These are phyloP conservation scores for Lolium multiflorum DNA, from an alignment of 176 grass and related monocot genomes.

Conservation along the genomic window DNA sequence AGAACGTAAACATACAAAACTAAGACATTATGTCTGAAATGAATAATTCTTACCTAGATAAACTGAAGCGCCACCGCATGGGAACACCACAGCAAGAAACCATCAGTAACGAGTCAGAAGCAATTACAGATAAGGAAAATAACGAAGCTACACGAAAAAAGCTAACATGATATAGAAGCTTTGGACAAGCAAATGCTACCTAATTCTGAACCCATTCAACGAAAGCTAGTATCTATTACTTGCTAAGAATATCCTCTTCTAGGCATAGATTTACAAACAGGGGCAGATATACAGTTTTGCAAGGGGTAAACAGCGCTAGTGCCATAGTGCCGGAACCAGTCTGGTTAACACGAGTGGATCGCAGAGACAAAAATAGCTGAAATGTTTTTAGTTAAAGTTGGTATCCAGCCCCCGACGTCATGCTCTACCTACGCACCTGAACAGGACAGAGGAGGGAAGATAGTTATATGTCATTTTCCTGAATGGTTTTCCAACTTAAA, in stretches of 20 bases:
- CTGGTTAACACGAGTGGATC: background rate
- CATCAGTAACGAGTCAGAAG: constrained; percentile 45
- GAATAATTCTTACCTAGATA: constrained; percentile 81
- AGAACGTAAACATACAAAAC: constrained; percentile 8
- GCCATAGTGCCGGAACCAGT: background rate
- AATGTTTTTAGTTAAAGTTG: background rate
- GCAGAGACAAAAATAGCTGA: background rate
- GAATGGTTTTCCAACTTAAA: background rate
- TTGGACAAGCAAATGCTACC: background rate
- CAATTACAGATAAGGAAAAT: constrained; percentile 22
- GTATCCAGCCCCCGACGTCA: background rate
- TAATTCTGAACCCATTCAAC: background rate
- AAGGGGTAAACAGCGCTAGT: background rate
- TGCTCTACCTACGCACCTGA: background rate
- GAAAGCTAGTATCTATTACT: background rate
- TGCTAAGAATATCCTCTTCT: background rate
- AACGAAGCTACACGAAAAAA: background rate
- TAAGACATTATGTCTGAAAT: background rate
- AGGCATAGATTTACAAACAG: background rate
- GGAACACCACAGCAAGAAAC: constrained; percentile 49
- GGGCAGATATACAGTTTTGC: background rate
- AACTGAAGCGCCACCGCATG: constrained; percentile 70
- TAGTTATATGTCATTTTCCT: background rate
- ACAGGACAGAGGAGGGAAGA: background rate
- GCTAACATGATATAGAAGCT: background rate